These are phyloP conservation scores for Nakaseomyces glabratus DNA, from an alignment of 1,139 yeast species.

Conservation along the genomic window DNA sequence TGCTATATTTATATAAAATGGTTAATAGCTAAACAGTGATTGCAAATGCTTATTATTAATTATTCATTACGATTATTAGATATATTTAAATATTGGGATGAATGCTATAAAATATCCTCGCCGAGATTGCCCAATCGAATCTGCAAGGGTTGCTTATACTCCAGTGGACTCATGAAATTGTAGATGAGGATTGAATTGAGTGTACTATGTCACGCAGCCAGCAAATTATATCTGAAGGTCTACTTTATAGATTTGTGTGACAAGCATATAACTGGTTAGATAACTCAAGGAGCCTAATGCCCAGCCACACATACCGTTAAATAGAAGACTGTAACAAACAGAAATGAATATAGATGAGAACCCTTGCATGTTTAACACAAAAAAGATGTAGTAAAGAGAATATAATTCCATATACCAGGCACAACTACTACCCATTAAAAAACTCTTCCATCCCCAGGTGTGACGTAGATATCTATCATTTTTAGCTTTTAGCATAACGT, in stretches of 20 bases:
- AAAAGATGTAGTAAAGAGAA: conserved; percentile 57
- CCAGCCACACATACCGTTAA: conserved; percentile 54
- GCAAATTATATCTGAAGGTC: no score
- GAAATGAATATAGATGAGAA: conserved; percentile 62
- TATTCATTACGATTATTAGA: no score
- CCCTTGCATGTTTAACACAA: conserved; percentile 50
- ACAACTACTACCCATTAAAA: conserved; percentile 60
- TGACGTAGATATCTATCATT: conserved; percentile 9
- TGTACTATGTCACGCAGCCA: no score
- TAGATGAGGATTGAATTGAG: no score
- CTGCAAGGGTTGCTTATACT: no score
- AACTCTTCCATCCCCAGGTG: conserved; percentile 84
- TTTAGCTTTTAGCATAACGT: conserved; percentile 43
- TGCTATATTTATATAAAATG: no score
- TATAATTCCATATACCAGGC: conserved; percentile 64
- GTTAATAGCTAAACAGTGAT: no score
- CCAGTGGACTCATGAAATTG: no score
- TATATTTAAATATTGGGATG: no score
- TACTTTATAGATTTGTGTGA: conserved; percentile 14
- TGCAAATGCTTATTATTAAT: no score
- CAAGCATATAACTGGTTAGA: conserved; percentile 29
- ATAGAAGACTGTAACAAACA: conserved; percentile 61
- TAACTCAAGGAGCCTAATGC: conserved; percentile 74
- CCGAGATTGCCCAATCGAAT: no score
- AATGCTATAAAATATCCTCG: no score